Evolutionary conservation across 140 eudicot species (phyloP).

Genomic region (Bidens hawaiensis): DNA sequence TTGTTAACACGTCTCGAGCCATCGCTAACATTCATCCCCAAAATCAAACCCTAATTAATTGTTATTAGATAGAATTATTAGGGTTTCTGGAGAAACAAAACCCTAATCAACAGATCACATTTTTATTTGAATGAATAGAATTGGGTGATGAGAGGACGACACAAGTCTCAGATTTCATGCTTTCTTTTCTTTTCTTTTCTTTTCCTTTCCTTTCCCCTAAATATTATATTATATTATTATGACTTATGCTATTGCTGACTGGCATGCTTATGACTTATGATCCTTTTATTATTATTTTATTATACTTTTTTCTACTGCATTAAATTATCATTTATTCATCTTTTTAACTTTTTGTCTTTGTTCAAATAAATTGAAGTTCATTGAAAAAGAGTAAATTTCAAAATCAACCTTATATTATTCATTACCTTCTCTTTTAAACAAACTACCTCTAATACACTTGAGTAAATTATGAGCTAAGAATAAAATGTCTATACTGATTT

Average conservation of each 20-base stretch:
- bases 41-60: constrained; percentile 12
- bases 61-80: constrained; percentile 9
- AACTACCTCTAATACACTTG: too few relatives aligned
- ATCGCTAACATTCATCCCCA: constrained; percentile 42
- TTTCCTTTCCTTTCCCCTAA: too few relatives aligned
- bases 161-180: constrained; percentile 12
- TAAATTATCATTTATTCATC: neutral
- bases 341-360: too few relatives aligned
- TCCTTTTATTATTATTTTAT: constrained; percentile 13
- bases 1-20: constrained; percentile 53
- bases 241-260: too few relatives aligned
- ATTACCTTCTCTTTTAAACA: too few relatives aligned
- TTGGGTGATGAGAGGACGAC: neutral
- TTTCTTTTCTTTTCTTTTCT: too few relatives aligned
- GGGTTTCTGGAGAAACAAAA: constrained; percentile 22
- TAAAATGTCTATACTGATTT: too few relatives aligned
- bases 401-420: too few relatives aligned
- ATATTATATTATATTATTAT: too few relatives aligned
- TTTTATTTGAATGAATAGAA: constrained; percentile 1
- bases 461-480: too few relatives aligned
- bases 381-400: too few relatives aligned
- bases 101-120: constrained; percentile 16
- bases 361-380: too few relatives aligned
- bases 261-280: constrained; percentile 11
- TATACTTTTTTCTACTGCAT: neutral